Evolutionary conservation across 768 basidiomycete genomes (phyloP).

Genomic region (Boletus tomentosulus): DNA sequence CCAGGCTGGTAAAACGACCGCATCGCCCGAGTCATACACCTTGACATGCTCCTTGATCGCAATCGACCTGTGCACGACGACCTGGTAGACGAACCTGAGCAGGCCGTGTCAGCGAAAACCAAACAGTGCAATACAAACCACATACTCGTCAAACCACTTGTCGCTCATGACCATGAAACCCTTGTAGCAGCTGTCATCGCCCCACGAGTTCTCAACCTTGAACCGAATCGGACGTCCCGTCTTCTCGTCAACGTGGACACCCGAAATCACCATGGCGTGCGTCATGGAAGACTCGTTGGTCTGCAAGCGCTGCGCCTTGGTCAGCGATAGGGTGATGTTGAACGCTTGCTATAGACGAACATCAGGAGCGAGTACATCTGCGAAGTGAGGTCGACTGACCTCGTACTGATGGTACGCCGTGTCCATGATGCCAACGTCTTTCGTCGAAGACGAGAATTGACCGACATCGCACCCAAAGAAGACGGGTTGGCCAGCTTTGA

Average conservation of each 20-base stretch:
- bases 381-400: conserved; percentile 32
- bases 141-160: conserved; percentile 87
- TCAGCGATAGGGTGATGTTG: conserved; percentile 72
- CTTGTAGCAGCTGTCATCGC: conserved; percentile 67
- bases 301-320: conserved; percentile 81
- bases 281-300: conserved; percentile 89
- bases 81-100: conserved; percentile 82
- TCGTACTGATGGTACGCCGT: conserved; percentile 77
- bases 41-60: conserved; percentile 79
- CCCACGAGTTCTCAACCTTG: conserved; percentile 98
- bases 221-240: conserved; percentile 78
- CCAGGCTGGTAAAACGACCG: conserved; percentile 78
- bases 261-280: conserved; percentile 85
- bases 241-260: conserved; percentile 75
- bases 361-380: conserved; percentile 1
- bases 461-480: conserved; percentile 99
- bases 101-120: conserved; percentile 1
- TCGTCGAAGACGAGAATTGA: conserved; percentile 63
- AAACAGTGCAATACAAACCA: conserved; percentile 9
- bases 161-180: conserved; percentile 94
- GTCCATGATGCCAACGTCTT: conserved; percentile 78
- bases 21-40: conserved; percentile 67
- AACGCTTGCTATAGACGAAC: conserved; percentile 62
- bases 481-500: conserved; percentile 84
- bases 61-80: conserved; percentile 78